Percentiles rank a stretch among this genome's conserved stretches.
Evolutionary conservation across 202 grass and related monocot genomes (phyloP).

Genomic region (Carex arenaria): DNA sequence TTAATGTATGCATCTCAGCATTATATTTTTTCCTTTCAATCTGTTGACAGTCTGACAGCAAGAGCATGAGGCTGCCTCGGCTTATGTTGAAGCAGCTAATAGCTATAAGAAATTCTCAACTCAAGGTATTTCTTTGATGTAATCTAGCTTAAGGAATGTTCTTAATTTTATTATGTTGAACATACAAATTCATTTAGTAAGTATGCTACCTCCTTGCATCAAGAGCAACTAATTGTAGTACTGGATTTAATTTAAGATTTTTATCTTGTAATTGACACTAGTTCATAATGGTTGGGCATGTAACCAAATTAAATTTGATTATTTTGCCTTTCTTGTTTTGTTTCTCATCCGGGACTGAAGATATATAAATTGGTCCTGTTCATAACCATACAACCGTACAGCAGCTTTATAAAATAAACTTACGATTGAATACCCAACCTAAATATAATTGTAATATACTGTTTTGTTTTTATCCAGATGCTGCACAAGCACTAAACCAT

Average conservation of each 20-base stretch:
- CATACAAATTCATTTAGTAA: not conserved
- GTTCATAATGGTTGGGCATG: not conserved
- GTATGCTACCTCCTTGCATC: not conserved
- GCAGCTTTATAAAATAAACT: not conserved
- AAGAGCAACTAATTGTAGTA: not conserved
- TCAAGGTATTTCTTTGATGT: slow-evolving; percentile 20
- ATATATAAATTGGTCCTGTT: not conserved
- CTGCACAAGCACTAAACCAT: slow-evolving; percentile 32
- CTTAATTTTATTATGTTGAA: not conserved
- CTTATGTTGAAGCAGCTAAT: slow-evolving; percentile 37
- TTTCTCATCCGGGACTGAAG: not conserved
- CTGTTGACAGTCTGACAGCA: slow-evolving; percentile 52
- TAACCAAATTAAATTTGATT: slow-evolving; percentile 3
- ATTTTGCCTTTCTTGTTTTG: not conserved
- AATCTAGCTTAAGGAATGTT: not conserved
- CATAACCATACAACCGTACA: not conserved
- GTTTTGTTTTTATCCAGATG: slow-evolving; percentile 25
- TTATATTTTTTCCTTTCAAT: slow-evolving; percentile 22
- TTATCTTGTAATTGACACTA: not conserved
- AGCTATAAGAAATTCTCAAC: slow-evolving; percentile 26
- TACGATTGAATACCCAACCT: not conserved
- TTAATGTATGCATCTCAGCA: not conserved
- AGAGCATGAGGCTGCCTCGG: slow-evolving; percentile 30
- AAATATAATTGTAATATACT: not conserved
- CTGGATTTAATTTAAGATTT: not conserved